A percentile compares a stretch with the other conserved stretches of the same genome.
Conservation (phyloP, 148 eudicot genomes). For the Silene latifolia region DNA sequence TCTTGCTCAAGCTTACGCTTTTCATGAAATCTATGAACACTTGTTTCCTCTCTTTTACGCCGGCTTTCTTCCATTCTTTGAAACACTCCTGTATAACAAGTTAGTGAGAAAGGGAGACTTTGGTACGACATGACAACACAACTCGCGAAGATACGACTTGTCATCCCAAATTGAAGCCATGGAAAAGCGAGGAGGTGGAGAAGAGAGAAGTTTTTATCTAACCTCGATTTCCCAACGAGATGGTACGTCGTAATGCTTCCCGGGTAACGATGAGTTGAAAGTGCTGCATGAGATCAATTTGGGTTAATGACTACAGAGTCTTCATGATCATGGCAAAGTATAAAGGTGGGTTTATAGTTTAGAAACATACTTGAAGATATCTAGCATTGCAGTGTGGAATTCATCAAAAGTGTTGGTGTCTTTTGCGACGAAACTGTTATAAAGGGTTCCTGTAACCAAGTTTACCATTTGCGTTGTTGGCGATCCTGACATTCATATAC, state of each 20-base stretch:
- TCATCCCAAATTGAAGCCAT: neutral
- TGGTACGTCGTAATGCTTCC: conserved; percentile 83
- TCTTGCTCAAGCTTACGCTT: conserved; percentile 43
- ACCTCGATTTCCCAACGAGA: conserved; percentile 49
- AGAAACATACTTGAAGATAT: conserved; percentile 61
- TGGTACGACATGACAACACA: no score
- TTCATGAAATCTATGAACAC: conserved; percentile 58
- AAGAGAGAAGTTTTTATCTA: neutral
- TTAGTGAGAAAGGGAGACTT: no score
- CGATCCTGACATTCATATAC: conserved; percentile 13
- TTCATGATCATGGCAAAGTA: neutral
- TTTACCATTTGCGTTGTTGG: conserved; percentile 36
- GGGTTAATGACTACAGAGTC: neutral
- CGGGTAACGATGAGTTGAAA: conserved; percentile 80
- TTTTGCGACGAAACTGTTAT: conserved; percentile 45
- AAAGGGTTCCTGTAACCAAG: conserved; percentile 53
- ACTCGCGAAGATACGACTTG: neutral
- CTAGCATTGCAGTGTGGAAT: conserved; percentile 69
- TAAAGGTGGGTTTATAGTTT: neutral
- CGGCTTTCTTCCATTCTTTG: conserved; percentile 34
- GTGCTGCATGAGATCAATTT: conserved; percentile 42
- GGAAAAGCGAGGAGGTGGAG: neutral
- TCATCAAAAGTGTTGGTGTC: conserved; percentile 51
- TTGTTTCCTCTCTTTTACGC: conserved; percentile 34
- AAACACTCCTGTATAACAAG: conserved; percentile 39